Evolutionary conservation across 2,329 filamentous ascomycete species (phyloP).

Genomic region (Rutstroemia sp.): DNA sequence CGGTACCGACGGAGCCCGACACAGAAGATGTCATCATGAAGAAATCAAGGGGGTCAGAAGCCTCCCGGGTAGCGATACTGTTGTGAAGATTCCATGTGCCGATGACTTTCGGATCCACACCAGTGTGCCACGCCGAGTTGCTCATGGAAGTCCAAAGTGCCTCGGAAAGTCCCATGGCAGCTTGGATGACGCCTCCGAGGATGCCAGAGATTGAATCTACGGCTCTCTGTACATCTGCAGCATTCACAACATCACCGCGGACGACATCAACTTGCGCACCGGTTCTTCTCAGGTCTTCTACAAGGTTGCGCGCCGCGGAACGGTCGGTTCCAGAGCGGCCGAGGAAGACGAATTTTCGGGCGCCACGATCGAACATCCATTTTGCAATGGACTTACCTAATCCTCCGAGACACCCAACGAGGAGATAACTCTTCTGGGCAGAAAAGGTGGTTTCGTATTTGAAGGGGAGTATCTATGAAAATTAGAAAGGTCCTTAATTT

Average conservation of each 20-base stretch:
- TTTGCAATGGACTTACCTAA: constrained; percentile 7
- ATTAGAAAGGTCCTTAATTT: too few species aligned
- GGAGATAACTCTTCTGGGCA: constrained; percentile 1
- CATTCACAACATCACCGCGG: constrained; percentile 13
- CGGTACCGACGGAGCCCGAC: constrained; percentile 25
- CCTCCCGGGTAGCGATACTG: background rate
- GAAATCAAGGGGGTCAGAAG: constrained; percentile 29
- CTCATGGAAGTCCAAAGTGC: constrained; percentile 4
- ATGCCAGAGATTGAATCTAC: background rate
- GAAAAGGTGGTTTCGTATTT: too few species aligned
- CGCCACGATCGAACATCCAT: constrained; percentile 11
- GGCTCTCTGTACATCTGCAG: constrained; percentile 9
- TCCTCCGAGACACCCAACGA: constrained; percentile 12
- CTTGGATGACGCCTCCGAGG: constrained; percentile 24
- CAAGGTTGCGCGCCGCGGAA: constrained; percentile 1
- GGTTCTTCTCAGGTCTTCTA: background rate
- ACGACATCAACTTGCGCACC: constrained; percentile 1
- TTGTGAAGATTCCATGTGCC: constrained; percentile 13
- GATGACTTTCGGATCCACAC: constrained; percentile 29
- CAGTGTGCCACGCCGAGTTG: background rate
- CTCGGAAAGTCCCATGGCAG: constrained; percentile 23
- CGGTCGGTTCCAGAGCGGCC: constrained; percentile 31
- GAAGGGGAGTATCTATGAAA: too few species aligned
- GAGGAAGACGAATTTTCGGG: constrained; percentile 29
- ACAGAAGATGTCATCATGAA: constrained; percentile 30